Percentiles rank a stretch among this genome's conserved stretches.
Evolutionary conservation across 108 stramenopile species (phyloP).

Genomic region (Aurantiochytrium sp.): DNA sequence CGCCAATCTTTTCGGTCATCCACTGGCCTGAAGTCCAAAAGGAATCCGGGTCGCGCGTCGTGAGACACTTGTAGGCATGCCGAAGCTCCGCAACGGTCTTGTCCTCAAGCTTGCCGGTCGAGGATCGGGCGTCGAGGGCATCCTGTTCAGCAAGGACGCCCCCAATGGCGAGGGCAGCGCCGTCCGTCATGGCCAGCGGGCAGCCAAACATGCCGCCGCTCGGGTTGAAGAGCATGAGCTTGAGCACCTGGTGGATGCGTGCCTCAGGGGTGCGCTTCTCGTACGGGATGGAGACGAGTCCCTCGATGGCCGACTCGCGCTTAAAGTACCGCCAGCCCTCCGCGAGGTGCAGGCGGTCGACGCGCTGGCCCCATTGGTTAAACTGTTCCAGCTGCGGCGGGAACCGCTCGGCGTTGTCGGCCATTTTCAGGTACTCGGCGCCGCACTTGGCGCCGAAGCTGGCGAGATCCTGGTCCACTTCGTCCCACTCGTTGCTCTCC

Average conservation of each 20-base stretch:
- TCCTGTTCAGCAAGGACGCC: not conserved
- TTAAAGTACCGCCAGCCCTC: conserved; percentile 11
- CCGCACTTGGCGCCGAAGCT: not conserved
- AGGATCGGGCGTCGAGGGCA: not conserved
- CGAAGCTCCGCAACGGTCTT: not conserved
- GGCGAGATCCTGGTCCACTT: not conserved
- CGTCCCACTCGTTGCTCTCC: not conserved
- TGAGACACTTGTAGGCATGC: not conserved
- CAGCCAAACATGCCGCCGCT: conserved; percentile 6
- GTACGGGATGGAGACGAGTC: conserved; percentile 3
- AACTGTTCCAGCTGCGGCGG: not conserved
- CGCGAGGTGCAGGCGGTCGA: not conserved
- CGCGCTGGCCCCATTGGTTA: not conserved
- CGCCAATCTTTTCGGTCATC: conserved; percentile 9
- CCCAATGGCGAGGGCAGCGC: not conserved
- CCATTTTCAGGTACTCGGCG: conserved; percentile 2
- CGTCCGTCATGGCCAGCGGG: not conserved
- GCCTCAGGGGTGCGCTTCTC: not conserved
- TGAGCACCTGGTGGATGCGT: not conserved
- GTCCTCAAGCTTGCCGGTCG: not conserved
- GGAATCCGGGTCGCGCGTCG: not conserved
- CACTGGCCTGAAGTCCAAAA: conserved; percentile 8
- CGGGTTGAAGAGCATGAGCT: not conserved
- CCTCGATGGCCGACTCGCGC: not conserved
- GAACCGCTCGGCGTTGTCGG: not conserved